These are phyloP conservation scores for Tricholoma hemisulphureum DNA, from an alignment of 768 basidiomycete species.

Conservation along the genomic window DNA sequence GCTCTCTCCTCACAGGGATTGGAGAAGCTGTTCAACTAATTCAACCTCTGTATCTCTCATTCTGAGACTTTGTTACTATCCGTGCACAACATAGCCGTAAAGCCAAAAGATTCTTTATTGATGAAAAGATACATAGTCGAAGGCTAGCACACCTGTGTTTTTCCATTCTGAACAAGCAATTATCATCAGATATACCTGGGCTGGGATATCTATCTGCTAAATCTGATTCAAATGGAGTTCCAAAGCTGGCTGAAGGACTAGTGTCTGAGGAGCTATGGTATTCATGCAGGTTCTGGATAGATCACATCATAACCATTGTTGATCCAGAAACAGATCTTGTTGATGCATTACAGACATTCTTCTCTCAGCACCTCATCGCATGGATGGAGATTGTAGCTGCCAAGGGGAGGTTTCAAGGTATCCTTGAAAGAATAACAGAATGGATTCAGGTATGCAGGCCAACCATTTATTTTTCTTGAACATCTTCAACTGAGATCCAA, in stretches of 20 bases:
- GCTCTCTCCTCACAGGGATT: constrained; percentile 1
- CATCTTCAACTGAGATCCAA: no score
- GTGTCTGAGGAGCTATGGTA: constrained; percentile 8
- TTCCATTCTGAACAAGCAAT: constrained; percentile 4
- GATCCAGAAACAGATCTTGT: not conserved
- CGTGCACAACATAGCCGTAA: not conserved
- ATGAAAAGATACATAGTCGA: constrained; percentile 1
- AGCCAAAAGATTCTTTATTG: not conserved
- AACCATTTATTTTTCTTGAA: no score
- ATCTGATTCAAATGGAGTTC: constrained; percentile 1
- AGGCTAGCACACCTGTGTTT: constrained; percentile 5
- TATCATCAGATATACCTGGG: not conserved
- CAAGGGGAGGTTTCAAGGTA: no score
- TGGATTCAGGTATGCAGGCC: no score
- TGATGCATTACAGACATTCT: constrained; percentile 1
- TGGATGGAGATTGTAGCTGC: constrained; percentile 3
- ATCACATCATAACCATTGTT: constrained; percentile 2
- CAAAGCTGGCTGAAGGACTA: not conserved
- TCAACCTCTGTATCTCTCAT: no score
- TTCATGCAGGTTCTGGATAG: constrained; percentile 7
- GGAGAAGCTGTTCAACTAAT: no score
- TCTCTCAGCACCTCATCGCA: constrained; percentile 3
- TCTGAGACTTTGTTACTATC: constrained; percentile 5
- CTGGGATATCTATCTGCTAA: constrained; percentile 6
- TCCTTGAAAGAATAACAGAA: no score